phyloP scores from a whole-genome alignment of 805 yeast genomes.

The Candida anglica region DNA sequence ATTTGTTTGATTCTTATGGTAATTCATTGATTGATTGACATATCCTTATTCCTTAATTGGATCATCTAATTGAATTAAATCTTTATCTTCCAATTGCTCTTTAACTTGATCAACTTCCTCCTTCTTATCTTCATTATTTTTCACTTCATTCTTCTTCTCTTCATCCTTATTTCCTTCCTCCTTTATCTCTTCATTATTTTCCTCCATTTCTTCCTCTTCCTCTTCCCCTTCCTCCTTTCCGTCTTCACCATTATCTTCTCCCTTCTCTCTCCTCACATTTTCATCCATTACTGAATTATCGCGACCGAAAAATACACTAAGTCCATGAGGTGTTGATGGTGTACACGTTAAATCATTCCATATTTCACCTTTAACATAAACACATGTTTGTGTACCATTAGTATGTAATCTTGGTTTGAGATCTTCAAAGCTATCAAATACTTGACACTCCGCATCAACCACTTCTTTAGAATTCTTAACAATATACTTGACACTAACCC shows the following conservation, averaged over 20 bases:
- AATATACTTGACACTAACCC: constrained; percentile 17
- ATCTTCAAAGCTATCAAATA: constrained; percentile 9
- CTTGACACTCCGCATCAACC: constrained; percentile 12
- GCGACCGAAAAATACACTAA: constrained; percentile 11
- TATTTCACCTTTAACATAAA: constrained; percentile 14
- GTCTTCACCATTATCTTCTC: constrained; percentile 2
- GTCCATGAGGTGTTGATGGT: constrained; percentile 6
- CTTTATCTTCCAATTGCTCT: background rate
- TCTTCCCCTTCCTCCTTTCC: background rate
- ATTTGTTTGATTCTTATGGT: too few species aligned
- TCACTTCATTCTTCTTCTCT: background rate
- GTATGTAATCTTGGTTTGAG: background rate
- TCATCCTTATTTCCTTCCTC: background rate
- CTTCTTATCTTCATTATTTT: background rate
- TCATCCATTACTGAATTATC: constrained; percentile 12
- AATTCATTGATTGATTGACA: too few species aligned
- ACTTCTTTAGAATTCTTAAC: constrained; percentile 8
- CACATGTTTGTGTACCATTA: constrained; percentile 8
- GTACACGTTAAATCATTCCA: constrained; percentile 3
- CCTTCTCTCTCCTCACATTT: background rate
- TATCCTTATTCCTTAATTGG: too few species aligned
- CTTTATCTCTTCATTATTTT: background rate
- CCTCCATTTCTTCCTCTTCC: constrained; percentile 2
- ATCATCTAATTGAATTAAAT: too few species aligned
- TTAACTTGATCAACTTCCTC: background rate